Evolutionary conservation across 2,329 filamentous ascomycete species (phyloP), one percentile per base, ranked within the genome.

Genomic region (Cladosporium sp.): DNA sequence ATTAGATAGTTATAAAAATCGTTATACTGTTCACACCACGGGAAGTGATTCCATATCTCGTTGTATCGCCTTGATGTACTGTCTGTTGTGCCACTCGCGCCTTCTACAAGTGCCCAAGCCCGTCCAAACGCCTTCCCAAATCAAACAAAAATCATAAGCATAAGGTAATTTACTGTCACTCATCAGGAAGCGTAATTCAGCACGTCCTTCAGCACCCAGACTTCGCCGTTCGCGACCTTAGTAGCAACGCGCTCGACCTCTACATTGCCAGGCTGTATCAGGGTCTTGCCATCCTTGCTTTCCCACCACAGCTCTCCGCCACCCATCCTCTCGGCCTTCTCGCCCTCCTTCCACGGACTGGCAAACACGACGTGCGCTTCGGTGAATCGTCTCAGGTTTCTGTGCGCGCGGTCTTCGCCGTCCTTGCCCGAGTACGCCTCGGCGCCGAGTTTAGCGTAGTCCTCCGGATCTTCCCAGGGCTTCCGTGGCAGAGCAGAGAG

Each of bases 241-340:
- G 89, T 90, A 1, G 89, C 90, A 61, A 96, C 83, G 66, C 83
- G 88, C 51, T 88, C 86, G 15, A 98, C 90, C 77, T 93, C 88
- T 52, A 97, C 87, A 69, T 88, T 85, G 6, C 90, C 90, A 0
- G 94, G 95, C 82, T 93, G 89, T 32, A 95, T 87, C 76, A 87
- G 81, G 74, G 86, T 90, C 70, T 85, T 87, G 0, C 89, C 90
- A 65, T 89, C 86, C 60, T 82, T 88, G 65, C 80, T 85, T 74
- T 93, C 90, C 92, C 93, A 98, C 90, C 90, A 97, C 58, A 98
- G 76, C 71, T 91, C 87, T 65, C 84, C 84, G 0, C 90, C 90
- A 10, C 88, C 82, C 59, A 92, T 71, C 0, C 91, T 91, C 80
- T 88, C 85, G 0, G 86, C 83, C 78, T 89, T 92, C 69, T 85